Base-by-base conservation (phyloP, 2,329 filamentous ascomycete genomes). In the Colletotrichum zoysiae region DNA sequence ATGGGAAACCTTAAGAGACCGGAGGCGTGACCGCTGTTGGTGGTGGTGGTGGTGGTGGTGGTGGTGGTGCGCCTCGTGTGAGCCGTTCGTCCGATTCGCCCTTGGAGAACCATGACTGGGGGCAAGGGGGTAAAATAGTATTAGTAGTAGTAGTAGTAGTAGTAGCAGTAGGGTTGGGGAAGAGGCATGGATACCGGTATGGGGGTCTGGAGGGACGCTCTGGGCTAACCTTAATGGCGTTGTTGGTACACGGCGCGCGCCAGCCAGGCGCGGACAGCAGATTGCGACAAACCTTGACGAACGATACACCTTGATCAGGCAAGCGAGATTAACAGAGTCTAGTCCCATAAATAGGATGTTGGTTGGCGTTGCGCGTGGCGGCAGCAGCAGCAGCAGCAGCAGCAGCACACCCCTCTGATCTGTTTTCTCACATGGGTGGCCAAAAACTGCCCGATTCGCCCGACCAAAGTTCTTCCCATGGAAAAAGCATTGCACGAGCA, bases 201-300 rank as follows among this genome's bases (percentile, higher is more conserved):
- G 35, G 35, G 7, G 35, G 35, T 1, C 7, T 51, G 62, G 38
- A 16, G 23, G 18, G 44, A 30, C 51, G 46, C 60, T 44, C 44
- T 58, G 33, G 50, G 44, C 48, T 57, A 68, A 64, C 59, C 59
- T 68, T 68, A 68, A 63, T 67, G 65, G 48, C 40, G 59, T n/a
- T 64, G 60, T 18, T 53, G 60, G 60, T 53, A n/a, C 51, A 35
- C 38, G 11, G 58, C 12, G 26, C n/a, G n/a, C n/a, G n/a, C n/a
- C n/a, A n/a, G n/a, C 44, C 30, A 33, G 40, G 58, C 58, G 30
- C 30, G 58, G 20, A 61, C 35, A 5, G 30, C 30, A 50, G 42
- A 61, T 23, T 61, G 30, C 30, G 20, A 48, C 51, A 35, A 35
- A n/a, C 30, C 46, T 61, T 48, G 42, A 48, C 30, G 8, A 35